These are phyloP conservation scores for Emergomyces pasteurianus DNA, from an alignment of 2,329 filamentous ascomycete species.

Conservation along the genomic window DNA sequence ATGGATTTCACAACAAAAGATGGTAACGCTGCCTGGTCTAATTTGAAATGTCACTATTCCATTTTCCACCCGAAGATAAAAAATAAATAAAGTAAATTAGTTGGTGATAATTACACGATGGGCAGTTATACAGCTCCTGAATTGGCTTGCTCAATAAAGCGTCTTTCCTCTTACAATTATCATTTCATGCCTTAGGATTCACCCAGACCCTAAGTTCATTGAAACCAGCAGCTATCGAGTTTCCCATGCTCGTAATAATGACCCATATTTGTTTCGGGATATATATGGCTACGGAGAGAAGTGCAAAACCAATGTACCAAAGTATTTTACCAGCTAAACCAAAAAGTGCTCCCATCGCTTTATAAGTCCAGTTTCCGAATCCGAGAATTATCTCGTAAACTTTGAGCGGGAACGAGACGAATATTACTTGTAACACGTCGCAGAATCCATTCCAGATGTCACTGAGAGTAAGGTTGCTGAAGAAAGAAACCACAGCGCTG, in stretches of 20 bases:
- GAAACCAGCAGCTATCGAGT: not conserved
- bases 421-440: not conserved
- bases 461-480: not conserved
- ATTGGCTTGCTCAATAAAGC: not conserved
- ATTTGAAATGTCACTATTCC: not conserved
- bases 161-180: not conserved
- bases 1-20: not conserved
- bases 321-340: not conserved
- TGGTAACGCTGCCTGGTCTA: not conserved
- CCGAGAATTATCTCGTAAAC: not conserved
- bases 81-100: not conserved
- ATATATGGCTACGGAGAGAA: not conserved
- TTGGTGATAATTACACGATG: not conserved
- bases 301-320: not conserved
- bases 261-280: not conserved
- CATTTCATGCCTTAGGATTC: constrained; percentile 1
- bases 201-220: not conserved
- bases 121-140: not conserved
- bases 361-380: not conserved
- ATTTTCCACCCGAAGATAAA: too few relatives aligned
- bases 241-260: not conserved
- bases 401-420: not conserved
- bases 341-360: not conserved
- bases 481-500: constrained; percentile 1
- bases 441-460: constrained; percentile 3